Evolutionary conservation across 305 asterid species (phyloP).

Genomic region (Fraxinus angustifolia): DNA sequence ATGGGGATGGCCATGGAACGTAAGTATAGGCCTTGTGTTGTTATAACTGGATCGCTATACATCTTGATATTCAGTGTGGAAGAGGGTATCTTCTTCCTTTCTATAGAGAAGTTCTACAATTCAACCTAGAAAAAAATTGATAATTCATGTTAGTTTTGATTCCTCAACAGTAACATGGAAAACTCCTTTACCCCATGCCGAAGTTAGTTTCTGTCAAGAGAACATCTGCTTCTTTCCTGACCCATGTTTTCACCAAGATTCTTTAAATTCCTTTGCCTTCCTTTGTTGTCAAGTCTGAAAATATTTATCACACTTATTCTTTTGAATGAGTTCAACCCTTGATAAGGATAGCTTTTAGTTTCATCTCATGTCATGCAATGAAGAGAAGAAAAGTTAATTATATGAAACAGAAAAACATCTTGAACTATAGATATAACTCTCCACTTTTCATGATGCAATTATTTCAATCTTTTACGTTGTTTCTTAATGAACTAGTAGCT

Average conservation of each 20-base stretch:
- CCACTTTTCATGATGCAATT: background rate
- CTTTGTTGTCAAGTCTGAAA: background rate
- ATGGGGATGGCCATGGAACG: constrained; percentile 99
- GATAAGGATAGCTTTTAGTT: background rate
- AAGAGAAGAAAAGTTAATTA: background rate
- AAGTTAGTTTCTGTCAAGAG: background rate
- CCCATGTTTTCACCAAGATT: background rate
- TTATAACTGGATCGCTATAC: background rate
- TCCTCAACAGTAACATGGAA: background rate
- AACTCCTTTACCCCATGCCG: background rate
- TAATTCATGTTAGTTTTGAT: background rate
- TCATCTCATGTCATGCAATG: background rate
- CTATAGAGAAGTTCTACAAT: background rate
- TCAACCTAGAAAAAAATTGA: background rate
- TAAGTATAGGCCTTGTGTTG: constrained; percentile 36
- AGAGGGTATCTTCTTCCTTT: background rate
- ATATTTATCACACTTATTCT: background rate
- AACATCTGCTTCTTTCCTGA: background rate
- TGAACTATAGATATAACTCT: background rate
- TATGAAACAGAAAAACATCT: background rate
- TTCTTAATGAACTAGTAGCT: background rate
- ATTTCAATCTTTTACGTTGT: background rate
- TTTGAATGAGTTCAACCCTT: background rate
- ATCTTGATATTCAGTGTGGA: background rate
- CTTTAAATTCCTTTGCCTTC: background rate